Base-by-base conservation (phyloP, 495 filamentous ascomycete species). In the Pseudomonodictys pantanalensis region DNA sequence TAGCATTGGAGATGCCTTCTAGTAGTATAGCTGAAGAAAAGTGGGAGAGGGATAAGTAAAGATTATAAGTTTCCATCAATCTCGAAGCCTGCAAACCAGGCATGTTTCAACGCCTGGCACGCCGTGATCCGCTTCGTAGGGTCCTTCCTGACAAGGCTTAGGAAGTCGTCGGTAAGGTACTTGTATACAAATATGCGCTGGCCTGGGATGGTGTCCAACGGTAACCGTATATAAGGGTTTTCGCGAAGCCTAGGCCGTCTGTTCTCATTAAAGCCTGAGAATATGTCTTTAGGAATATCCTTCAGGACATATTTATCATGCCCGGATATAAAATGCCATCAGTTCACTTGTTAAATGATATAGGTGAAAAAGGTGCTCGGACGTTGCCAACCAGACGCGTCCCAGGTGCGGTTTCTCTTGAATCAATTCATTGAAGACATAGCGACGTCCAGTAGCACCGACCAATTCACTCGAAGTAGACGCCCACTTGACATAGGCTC, bases 331-430 rank as follows among this genome's bases (percentile, higher is more conserved):
- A 17, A 43, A 52, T 39, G 28, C 8, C 29, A 28, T 47, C 18
- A 25, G n/a, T 9, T 29, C 20, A n/a, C 2, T 18, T 17, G 51
- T 32, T 5, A 33, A 45, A 22, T 42, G 46, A 45, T 35, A 35
- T 35, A 15, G 15, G 39, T 12, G 24, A 39, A 38, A 25, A 15
- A 49, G 47, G 39, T 43, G 41, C 23, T 52, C 61, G 32, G 39
- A 71, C 67, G 23, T 71, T 58, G 68, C 68, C 39, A 69, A 33
- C 63, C 68, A 72, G 18, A 71, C 68, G 4, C 66, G 66, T 49
- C 68, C 66, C 7, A 63, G 5, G 41, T 65, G 47, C 46, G 55
- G 26, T 56, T 66, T 64, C 33, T 70, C 68, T 64, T 69, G 67
- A 46, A 71, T 26, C 15, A 68, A 38, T 33, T 67, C 18, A 25